Percentiles rank a stretch among this genome's conserved stretches.
Evolutionary conservation across 2,329 filamentous ascomycete genomes (phyloP).

Genomic region (Penicillium sp.): DNA sequence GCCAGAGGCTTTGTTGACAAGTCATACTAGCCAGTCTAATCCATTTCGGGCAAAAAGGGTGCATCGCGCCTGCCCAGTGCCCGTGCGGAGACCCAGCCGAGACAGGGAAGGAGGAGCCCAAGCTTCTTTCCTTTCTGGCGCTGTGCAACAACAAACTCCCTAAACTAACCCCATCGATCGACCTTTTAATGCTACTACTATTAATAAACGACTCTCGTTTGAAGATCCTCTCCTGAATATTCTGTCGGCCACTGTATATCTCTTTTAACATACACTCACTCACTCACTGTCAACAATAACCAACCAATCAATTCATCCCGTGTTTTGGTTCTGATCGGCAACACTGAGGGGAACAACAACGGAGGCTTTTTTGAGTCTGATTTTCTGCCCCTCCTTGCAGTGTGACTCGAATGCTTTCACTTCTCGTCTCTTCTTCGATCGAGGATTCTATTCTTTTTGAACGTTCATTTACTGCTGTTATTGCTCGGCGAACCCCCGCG

Average conservation of each 20-base stretch:
- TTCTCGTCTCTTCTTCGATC: not conserved
- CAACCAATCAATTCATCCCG: not conserved
- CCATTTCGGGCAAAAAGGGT: not conserved
- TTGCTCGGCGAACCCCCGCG: not conserved
- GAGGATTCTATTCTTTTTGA: not conserved
- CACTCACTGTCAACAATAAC: not conserved
- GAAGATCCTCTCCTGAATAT: not conserved
- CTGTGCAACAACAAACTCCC: not conserved
- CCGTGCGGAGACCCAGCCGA: conserved; percentile 3
- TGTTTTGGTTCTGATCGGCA: not conserved
- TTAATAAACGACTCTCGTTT: not conserved
- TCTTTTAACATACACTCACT: not conserved
- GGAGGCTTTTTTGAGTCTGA: not conserved
- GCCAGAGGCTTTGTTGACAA: conserved; percentile 3
- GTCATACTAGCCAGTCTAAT: not conserved
- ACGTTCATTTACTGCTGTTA: not conserved
- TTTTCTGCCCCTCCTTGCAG: conserved; percentile 7
- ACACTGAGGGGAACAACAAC: not conserved
- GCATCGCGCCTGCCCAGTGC: conserved; percentile 4
- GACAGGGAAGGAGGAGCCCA: not conserved
- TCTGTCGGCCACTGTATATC: no score
- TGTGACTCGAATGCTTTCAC: not conserved
- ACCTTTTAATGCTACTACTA: not conserved
- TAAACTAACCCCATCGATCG: not conserved
- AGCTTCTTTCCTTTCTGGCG: not conserved